phyloP scores from a whole-genome alignment of 352 stramenopile species.

The Phytophthora hybrid region DNA sequence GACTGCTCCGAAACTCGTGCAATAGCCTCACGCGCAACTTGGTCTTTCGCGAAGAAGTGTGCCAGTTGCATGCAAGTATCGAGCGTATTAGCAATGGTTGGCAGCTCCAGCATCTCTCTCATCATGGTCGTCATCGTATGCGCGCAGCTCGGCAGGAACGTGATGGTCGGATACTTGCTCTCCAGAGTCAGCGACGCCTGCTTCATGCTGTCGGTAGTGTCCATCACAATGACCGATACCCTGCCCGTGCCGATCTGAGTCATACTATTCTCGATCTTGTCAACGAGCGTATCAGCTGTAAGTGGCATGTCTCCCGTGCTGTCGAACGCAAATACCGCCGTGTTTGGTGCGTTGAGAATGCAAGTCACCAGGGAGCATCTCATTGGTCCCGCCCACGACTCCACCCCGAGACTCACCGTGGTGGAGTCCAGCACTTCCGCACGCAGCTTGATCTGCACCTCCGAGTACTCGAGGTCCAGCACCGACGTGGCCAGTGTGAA shows the following conservation, averaged over 20 bases:
- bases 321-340: slow-evolving; percentile 64
- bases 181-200: slow-evolving; percentile 55
- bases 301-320: slow-evolving; percentile 58
- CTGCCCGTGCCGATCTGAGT: slow-evolving; percentile 61
- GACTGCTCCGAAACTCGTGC: slow-evolving; percentile 58
- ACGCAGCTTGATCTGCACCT: slow-evolving; percentile 66
- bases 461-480: slow-evolving; percentile 71
- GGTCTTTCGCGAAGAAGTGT: slow-evolving; percentile 56
- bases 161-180: slow-evolving; percentile 65
- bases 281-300: slow-evolving; percentile 55
- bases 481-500: slow-evolving; percentile 57
- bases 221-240: slow-evolving; percentile 66
- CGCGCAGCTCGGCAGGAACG: slow-evolving; percentile 70
- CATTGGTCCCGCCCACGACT: slow-evolving; percentile 52
- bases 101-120: slow-evolving; percentile 59
- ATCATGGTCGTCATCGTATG: slow-evolving; percentile 71
- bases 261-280: slow-evolving; percentile 73
- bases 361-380: slow-evolving; percentile 65
- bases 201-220: slow-evolving; percentile 66
- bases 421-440: slow-evolving; percentile 62
- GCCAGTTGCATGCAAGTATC: slow-evolving; percentile 53
- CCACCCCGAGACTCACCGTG: slow-evolving; percentile 60
- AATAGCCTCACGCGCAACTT: slow-evolving; percentile 54
- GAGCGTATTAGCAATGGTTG: slow-evolving; percentile 49
- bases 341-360: slow-evolving; percentile 61